Evolutionary conservation across 1,284 basidiomycete genomes (phyloP).

Genomic region (Moesziomyces antarcticus): DNA sequence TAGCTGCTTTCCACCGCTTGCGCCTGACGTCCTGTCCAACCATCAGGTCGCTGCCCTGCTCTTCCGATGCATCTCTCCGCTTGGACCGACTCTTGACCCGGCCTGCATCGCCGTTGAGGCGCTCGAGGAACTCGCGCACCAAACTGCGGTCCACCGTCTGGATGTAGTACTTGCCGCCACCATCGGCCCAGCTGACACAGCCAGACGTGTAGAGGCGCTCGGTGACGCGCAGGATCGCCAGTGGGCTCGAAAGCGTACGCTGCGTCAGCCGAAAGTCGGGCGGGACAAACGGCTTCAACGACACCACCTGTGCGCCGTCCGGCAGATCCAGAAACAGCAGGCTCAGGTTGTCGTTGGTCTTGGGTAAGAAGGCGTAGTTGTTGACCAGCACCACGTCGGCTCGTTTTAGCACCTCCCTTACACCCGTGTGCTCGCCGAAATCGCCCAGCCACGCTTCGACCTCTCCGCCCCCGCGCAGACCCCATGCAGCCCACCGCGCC

Average conservation of each 20-base stretch:
- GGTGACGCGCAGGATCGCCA: slow-evolving; percentile 62
- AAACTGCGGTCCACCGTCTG: slow-evolving; percentile 53
- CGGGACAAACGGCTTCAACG: slow-evolving; percentile 72
- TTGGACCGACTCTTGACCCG: neutral
- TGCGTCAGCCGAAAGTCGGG: slow-evolving; percentile 71
- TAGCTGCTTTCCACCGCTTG: slow-evolving; percentile 34
- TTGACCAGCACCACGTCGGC: slow-evolving; percentile 74
- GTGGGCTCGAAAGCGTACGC: slow-evolving; percentile 60
- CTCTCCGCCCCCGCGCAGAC: slow-evolving; percentile 68
- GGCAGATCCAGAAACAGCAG: slow-evolving; percentile 73
- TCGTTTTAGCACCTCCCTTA: slow-evolving; percentile 66
- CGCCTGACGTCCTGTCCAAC: slow-evolving; percentile 33
- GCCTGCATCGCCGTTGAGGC: neutral
- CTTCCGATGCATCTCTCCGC: slow-evolving; percentile 1
- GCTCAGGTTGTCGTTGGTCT: slow-evolving; percentile 71
- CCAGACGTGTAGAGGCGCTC: slow-evolving; percentile 55
- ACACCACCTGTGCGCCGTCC: slow-evolving; percentile 71
- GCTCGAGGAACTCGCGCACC: slow-evolving; percentile 38
- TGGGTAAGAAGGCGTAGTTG: slow-evolving; percentile 70
- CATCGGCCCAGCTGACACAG: slow-evolving; percentile 65
- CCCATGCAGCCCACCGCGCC: slow-evolving; percentile 71
- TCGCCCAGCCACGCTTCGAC: slow-evolving; percentile 71
- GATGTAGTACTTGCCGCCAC: slow-evolving; percentile 65
- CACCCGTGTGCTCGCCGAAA: slow-evolving; percentile 69
- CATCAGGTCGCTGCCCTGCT: slow-evolving; percentile 18